phyloP scores from a whole-genome alignment of 345 rosid genomes.

The Atalantia buxifolia region DNA sequence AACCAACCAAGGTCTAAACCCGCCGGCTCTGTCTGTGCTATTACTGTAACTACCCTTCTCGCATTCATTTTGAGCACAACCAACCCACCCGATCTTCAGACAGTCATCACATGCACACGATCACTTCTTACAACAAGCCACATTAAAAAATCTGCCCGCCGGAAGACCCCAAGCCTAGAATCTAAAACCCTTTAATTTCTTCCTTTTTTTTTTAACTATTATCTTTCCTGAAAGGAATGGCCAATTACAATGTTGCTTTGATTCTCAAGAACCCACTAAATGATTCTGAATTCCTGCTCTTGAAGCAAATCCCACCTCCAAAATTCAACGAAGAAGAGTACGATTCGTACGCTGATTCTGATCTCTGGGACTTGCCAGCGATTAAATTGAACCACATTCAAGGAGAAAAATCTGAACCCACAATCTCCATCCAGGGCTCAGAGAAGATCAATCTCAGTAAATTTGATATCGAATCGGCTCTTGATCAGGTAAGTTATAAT shows the following conservation, averaged over 20 bases:
- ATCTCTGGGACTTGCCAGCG: conserved; percentile 87
- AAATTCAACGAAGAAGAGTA: conserved; percentile 55
- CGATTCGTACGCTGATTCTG: conserved; percentile 66
- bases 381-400: conserved; percentile 28
- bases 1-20: neutral
- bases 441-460: conserved; percentile 35
- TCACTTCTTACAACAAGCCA: neutral
- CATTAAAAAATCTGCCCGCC: neutral
- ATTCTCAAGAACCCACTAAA: conserved; percentile 33
- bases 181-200: neutral
- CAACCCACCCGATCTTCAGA: neutral
- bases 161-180: neutral
- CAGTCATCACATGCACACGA: neutral
- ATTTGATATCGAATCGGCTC: conserved; percentile 42
- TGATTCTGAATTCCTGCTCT: conserved; percentile 46
- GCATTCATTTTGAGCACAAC: neutral
- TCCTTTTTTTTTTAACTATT: no score
- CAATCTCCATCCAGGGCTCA: conserved; percentile 19
- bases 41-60: neutral
- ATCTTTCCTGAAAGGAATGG: conserved; percentile 25
- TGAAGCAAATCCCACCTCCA: conserved; percentile 61
- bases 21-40: neutral
- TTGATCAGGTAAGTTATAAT: conserved; percentile 38
- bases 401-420: conserved; percentile 21
- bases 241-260: conserved; percentile 47